Evolutionary conservation across 2,329 filamentous ascomycete species (phyloP).

Genomic region (Coniochaeta ligniaria): DNA sequence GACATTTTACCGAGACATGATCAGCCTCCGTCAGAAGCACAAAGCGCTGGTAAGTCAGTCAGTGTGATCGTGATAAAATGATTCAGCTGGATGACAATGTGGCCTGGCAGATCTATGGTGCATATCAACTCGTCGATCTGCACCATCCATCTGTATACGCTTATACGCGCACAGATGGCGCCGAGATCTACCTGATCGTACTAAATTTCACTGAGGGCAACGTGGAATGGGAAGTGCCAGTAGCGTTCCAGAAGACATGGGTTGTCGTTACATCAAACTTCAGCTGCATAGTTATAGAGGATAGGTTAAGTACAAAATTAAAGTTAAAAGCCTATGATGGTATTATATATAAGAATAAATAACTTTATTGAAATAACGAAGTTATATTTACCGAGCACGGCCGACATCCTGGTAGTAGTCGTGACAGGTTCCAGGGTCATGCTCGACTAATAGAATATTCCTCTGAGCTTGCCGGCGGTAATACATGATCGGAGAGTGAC

Average conservation of each 20-base stretch:
- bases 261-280: neutral
- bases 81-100: too few species aligned
- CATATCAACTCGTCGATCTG: neutral
- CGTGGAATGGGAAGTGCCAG: neutral
- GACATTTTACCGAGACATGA: neutral
- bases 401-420: too few species aligned
- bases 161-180: neutral
- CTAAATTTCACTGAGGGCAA: neutral
- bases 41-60: neutral
- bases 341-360: too few species aligned
- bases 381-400: too few species aligned
- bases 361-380: too few species aligned
- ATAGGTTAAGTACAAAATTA: too few species aligned
- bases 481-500: too few species aligned
- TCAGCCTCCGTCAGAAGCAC: neutral
- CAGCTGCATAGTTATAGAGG: neutral
- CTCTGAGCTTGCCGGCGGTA: too few species aligned
- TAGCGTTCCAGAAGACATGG: neutral
- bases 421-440: too few species aligned
- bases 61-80: neutral
- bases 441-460: too few species aligned
- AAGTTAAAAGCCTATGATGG: too few species aligned
- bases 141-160: neutral
- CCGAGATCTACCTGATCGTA: neutral
- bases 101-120: neutral